phyloP scores from a whole-genome alignment of 2,329 filamentous ascomycete genomes.

The Cadophora sp. region DNA sequence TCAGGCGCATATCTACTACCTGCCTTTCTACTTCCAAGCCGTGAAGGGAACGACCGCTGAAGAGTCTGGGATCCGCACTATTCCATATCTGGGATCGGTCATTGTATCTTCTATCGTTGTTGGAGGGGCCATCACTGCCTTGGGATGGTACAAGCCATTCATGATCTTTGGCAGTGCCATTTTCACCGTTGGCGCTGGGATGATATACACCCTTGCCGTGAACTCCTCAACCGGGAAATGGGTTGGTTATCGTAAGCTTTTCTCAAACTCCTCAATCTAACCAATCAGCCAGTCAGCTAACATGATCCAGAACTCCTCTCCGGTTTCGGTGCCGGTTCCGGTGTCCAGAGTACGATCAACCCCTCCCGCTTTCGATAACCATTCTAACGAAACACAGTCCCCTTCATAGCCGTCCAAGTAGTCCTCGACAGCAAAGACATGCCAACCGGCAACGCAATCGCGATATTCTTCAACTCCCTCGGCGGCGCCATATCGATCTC shows the following conservation, averaged over 20 bases:
- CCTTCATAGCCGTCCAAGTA: constrained; percentile 58
- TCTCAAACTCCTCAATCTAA: neutral
- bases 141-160: constrained; percentile 53
- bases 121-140: constrained; percentile 49
- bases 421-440: constrained; percentile 59
- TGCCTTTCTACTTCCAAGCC: constrained; percentile 60
- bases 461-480: constrained; percentile 65
- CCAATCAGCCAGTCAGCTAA: neutral
- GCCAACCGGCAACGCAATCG: constrained; percentile 60
- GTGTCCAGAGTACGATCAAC: constrained; percentile 33
- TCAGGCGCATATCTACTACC: constrained; percentile 61
- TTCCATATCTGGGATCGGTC: constrained; percentile 54
- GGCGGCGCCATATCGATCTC: constrained; percentile 65
- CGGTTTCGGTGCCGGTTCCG: constrained; percentile 55
- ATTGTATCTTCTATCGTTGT: constrained; percentile 51
- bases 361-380: neutral
- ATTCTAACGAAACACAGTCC: constrained; percentile 48
- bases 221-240: constrained; percentile 54
- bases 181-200: constrained; percentile 52
- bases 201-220: constrained; percentile 50
- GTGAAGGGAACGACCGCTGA: constrained; percentile 51
- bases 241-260: constrained; percentile 55
- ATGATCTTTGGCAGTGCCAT: constrained; percentile 54
- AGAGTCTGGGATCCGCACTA: constrained; percentile 50
- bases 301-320: constrained; percentile 49